Conservation (phyloP, 768 basidiomycete genomes). For the Lactarius sanguifluus region DNA sequence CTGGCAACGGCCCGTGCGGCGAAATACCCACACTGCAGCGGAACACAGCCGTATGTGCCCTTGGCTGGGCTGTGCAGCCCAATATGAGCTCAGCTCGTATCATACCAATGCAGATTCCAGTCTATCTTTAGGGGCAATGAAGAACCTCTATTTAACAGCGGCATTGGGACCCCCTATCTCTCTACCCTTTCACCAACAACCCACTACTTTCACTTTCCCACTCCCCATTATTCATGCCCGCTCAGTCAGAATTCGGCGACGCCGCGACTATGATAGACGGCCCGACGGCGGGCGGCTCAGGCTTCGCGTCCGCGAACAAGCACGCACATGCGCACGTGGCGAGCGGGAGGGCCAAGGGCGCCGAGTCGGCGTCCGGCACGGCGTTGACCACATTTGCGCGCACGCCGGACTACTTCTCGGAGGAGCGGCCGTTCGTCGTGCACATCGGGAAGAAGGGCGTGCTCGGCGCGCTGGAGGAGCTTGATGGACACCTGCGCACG, state of each 20-base stretch:
- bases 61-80: too few relatives aligned
- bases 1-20: too few relatives aligned
- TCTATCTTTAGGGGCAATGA: too few relatives aligned
- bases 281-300: neutral
- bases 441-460: conserved; percentile 66
- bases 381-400: conserved; percentile 6
- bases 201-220: too few relatives aligned
- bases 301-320: neutral
- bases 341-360: conserved; percentile 10
- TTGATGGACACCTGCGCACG: conserved; percentile 59
- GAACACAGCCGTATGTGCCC: too few relatives aligned
- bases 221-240: conserved; percentile 8
- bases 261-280: conserved; percentile 17
- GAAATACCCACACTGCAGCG: too few relatives aligned
- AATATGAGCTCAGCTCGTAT: too few relatives aligned
- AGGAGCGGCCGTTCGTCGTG: conserved; percentile 70
- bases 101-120: too few relatives aligned
- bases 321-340: neutral
- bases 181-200: neutral
- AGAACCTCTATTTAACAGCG: neutral
- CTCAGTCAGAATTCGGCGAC: conserved; percentile 21
- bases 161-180: neutral
- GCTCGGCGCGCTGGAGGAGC: conserved; percentile 64
- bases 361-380: neutral
- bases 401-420: conserved; percentile 36